These are phyloP conservation scores for Pelomyxa schiedti DNA, from an alignment of 78 protist species.

Conservation along the genomic window DNA sequence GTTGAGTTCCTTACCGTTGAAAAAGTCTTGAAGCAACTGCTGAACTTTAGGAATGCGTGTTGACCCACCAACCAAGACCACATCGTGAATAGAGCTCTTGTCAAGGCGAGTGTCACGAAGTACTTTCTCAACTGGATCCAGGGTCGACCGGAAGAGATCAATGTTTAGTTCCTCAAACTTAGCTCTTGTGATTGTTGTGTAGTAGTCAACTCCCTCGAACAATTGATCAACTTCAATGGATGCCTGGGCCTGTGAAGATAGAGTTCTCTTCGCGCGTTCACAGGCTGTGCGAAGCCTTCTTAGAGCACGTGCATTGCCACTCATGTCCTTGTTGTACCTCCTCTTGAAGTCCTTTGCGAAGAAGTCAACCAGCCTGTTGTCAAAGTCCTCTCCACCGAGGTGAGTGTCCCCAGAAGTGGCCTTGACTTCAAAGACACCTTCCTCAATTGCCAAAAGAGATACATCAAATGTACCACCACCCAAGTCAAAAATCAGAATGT, in stretches of 20 bases:
- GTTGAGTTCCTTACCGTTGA: slow-evolving; percentile 80
- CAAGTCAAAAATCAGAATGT: slow-evolving; percentile 62
- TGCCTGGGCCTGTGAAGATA: slow-evolving; percentile 63
- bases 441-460: slow-evolving; percentile 67
- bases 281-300: slow-evolving; percentile 80
- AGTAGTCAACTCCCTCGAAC: slow-evolving; percentile 82
- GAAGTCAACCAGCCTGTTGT: slow-evolving; percentile 43
- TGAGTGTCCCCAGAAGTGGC: slow-evolving; percentile 86
- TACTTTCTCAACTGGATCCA: slow-evolving; percentile 66
- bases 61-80: slow-evolving; percentile 91
- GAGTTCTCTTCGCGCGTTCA: slow-evolving; percentile 83
- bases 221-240: slow-evolving; percentile 78
- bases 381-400: slow-evolving; percentile 83
- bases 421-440: slow-evolving; percentile 73
- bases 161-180: slow-evolving; percentile 78
- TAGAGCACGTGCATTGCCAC: slow-evolving; percentile 62
- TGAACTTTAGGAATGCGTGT: slow-evolving; percentile 91
- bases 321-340: slow-evolving; percentile 61
- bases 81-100: slow-evolving; percentile 71
- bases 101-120: slow-evolving; percentile 71
- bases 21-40: slow-evolving; percentile 64
- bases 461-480: slow-evolving; percentile 86
- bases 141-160: slow-evolving; percentile 64
- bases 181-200: slow-evolving; percentile 76
- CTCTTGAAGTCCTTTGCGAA: slow-evolving; percentile 45